phyloP scores from a whole-genome alignment of 345 rosid species.

The Lumnitzera racemosa region DNA sequence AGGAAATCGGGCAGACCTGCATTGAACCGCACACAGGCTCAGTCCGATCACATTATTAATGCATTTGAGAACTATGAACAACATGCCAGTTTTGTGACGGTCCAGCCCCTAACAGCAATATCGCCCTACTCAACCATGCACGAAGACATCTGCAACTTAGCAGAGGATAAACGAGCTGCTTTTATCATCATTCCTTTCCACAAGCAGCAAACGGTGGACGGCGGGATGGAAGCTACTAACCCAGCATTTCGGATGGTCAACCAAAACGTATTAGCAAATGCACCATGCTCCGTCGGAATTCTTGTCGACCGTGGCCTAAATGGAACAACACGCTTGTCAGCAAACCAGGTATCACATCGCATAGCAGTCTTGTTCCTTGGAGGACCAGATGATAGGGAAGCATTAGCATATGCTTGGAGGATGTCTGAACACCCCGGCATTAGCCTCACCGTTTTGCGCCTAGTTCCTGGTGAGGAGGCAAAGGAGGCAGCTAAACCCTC shows the following conservation, averaged over 20 bases:
- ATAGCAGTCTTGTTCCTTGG: conserved; percentile 73
- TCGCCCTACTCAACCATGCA: conserved; percentile 97
- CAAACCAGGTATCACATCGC: conserved; percentile 54
- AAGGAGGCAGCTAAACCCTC: conserved; percentile 1
- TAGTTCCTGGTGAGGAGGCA: conserved; percentile 40
- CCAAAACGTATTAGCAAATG: conserved; percentile 60
- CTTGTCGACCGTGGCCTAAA: conserved; percentile 80
- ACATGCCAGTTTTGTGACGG: conserved; percentile 40
- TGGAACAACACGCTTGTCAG: conserved; percentile 41
- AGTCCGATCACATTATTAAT: conserved; percentile 83
- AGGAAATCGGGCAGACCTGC: conserved; percentile 64
- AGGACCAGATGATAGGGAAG: conserved; percentile 88
- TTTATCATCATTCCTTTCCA: conserved; percentile 83
- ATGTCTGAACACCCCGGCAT: conserved; percentile 69
- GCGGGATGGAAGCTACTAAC: conserved; percentile 91
- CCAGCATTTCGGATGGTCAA: conserved; percentile 73
- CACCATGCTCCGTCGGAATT: conserved; percentile 89
- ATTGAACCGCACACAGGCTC: conserved; percentile 82
- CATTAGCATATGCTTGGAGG: conserved; percentile 72
- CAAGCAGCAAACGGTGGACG: conserved; percentile 88
- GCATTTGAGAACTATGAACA: conserved; percentile 86
- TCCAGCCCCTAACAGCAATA: conserved; percentile 84
- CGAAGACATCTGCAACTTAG: conserved; percentile 78
- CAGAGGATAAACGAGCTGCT: conserved; percentile 81
- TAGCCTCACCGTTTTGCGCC: conserved; percentile 50